Conservation (phyloP, 441 rosid species). For the Corymbia citriodora region DNA sequence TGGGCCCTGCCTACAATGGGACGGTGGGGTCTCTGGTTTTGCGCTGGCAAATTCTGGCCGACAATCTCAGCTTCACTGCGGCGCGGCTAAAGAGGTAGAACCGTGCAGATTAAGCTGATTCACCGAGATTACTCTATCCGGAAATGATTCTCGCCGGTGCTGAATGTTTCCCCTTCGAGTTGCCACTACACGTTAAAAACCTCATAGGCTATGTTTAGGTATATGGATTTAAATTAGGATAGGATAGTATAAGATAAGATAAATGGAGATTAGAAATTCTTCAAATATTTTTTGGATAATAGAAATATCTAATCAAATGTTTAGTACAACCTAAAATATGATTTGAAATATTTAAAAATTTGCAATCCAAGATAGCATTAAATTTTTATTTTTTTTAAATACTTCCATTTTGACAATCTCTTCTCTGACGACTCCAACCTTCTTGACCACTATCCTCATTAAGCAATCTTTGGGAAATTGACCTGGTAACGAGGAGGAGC, state of each 20-base stretch:
- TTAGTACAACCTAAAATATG: accelerated
- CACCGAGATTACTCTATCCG: background rate
- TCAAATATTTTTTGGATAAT: background rate
- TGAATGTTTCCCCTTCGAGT: background rate
- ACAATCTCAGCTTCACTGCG: background rate
- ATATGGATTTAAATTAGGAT: accelerated
- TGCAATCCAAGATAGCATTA: background rate
- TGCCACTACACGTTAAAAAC: background rate
- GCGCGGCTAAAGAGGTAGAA: background rate
- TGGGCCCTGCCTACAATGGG: background rate
- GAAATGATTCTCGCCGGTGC: background rate
- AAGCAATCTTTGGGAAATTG: background rate
- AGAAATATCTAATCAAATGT: too few species aligned
- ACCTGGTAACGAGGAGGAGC: background rate
- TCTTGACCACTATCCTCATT: accelerated
- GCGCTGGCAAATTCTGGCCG: background rate
- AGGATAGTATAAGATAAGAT: accelerated
- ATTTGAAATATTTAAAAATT: too few species aligned
- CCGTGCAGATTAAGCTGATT: background rate
- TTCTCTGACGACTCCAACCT: background rate
- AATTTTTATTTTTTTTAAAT: too few species aligned
- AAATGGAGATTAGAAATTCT: background rate
- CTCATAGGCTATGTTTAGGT: background rate
- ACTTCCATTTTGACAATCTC: background rate
- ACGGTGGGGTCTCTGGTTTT: background rate